Percentiles rank a stretch among this genome's conserved stretches.
Conservation (phyloP, 106 monocot genomes). For the Xerophyta viscosa region DNA sequence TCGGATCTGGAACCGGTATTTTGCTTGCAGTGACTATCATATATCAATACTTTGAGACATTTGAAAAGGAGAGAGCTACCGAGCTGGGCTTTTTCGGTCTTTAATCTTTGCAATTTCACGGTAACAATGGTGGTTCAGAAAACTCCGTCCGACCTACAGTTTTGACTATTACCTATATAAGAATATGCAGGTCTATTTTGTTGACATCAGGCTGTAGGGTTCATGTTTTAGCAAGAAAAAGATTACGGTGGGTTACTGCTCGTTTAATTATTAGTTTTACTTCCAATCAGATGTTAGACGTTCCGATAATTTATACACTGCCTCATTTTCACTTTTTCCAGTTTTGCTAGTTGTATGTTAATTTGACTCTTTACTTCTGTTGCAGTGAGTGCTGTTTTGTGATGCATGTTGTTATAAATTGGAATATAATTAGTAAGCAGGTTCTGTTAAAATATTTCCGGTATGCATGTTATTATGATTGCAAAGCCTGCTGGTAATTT, state of each 20-base stretch:
- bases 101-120: background rate
- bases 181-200: background rate
- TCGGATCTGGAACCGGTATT: conserved; percentile 57
- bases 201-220: conserved; percentile 1
- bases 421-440: too few relatives aligned
- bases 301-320: too few relatives aligned
- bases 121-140: background rate
- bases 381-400: too few relatives aligned
- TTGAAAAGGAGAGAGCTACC: conserved; percentile 42
- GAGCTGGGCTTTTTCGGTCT: conserved; percentile 41
- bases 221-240: background rate
- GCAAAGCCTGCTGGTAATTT: too few relatives aligned
- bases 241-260: background rate
- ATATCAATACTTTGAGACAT: conserved; percentile 43
- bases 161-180: background rate
- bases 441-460: too few relatives aligned
- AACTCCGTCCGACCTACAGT: background rate
- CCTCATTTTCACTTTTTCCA: too few relatives aligned
- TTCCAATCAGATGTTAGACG: too few relatives aligned
- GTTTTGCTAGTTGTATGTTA: too few relatives aligned
- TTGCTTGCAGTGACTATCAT: conserved; percentile 52
- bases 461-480: too few relatives aligned
- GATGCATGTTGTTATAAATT: too few relatives aligned
- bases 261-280: background rate
- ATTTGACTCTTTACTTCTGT: too few relatives aligned